Percentiles rank a stretch among this genome's conserved stretches.
Conservation (phyloP, 148 eudicot genomes). For the Suaeda aralocaspica region DNA sequence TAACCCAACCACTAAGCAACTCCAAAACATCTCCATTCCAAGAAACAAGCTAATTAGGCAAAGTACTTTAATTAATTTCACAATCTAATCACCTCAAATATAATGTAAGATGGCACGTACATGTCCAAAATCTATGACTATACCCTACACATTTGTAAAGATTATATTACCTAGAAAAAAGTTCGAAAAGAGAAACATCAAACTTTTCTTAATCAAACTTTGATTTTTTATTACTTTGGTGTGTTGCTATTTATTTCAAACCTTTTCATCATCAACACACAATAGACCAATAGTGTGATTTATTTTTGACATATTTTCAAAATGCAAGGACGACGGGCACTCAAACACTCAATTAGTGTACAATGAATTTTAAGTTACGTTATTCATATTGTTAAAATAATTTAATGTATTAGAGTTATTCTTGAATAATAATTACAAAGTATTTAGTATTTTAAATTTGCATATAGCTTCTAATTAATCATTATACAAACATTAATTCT, state of each 20-base stretch:
- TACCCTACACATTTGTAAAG: slow-evolving; percentile 7
- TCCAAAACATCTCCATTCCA: slow-evolving; percentile 15
- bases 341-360: no score
- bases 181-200: neutral
- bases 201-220: slow-evolving; percentile 9
- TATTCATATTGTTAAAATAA: no score
- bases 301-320: no score
- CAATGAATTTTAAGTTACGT: no score
- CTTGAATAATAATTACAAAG: no score
- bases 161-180: neutral
- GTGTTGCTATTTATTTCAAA: neutral
- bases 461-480: no score
- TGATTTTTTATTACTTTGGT: neutral
- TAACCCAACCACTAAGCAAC: slow-evolving; percentile 12
- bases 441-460: no score
- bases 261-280: neutral
- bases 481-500: no score
- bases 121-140: slow-evolving; percentile 12
- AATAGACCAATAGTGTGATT: no score
- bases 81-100: slow-evolving; percentile 12
- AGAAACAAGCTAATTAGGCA: slow-evolving; percentile 9
- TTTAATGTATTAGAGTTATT: no score
- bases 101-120: neutral
- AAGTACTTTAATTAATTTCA: neutral
- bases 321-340: no score